Base-by-base conservation (phyloP, 345 rosid genomes). In the Citropsis articulata region DNA sequence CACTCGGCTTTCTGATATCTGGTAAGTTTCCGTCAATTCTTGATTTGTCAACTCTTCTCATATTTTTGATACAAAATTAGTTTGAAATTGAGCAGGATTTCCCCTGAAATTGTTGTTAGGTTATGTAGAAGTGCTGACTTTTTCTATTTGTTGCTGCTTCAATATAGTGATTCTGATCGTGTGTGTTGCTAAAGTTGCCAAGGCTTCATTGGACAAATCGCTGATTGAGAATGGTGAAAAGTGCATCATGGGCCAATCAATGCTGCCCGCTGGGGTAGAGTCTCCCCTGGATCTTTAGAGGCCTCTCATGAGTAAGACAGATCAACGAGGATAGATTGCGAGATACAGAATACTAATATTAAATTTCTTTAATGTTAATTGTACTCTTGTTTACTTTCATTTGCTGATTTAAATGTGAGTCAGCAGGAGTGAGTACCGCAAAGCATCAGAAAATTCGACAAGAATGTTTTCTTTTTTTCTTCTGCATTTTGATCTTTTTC, bases 161-260 rank as follows among this genome's bases (percentile, higher is more conserved):
- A 16, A 19, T 33, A 55, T 25, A 89, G 91, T 77, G 35, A 78
- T 84, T 66, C 48, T 87, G 67, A 77, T 89, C 18, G 73, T 81
- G 64, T 87, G 78, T 57, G 60, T 84, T 25, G 78, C 87, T n/a
- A 85, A 83, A 84, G 82, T 84, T 80, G 90, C 91, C 28, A 85
- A 87, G 75, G 60, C 84, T 69, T 85, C 90, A 10, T 25, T 85
- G 78, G 88, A 89, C 40, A 84, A 78, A 82, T 88, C 84, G 21
- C 79, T 89, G 40, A 80, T 83, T 53, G 91, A 84, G 77, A 82
- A 85, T 79, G 73, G 61, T 7, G 87, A 78, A 19, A 63, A 80
- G 21, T 31, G 19, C 45, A 74, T 25, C 19, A 24, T 33, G 8
- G 22, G 33, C 33, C 65, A 79, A 75, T 30, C 71, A 80, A 79